These are phyloP conservation scores for Camellia sinensis DNA, from an alignment of 148 eudicot species.

Conservation along the genomic window DNA sequence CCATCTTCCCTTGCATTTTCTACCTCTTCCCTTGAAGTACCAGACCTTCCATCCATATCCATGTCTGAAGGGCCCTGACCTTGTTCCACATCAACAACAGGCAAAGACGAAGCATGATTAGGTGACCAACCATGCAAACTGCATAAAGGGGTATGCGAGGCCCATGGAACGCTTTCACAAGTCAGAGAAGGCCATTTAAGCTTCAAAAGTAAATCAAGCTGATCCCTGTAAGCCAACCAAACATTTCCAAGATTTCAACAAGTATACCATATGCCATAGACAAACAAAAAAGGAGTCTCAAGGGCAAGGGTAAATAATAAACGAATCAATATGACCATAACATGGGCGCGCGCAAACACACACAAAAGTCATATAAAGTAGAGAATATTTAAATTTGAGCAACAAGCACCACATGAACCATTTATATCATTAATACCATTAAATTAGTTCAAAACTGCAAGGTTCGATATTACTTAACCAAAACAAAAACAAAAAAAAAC, in stretches of 20 bases:
- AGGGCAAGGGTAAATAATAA: constrained; percentile 7
- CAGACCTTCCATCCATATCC: constrained; percentile 38
- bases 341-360: not conserved
- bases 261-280: constrained; percentile 6
- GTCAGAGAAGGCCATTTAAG: constrained; percentile 75
- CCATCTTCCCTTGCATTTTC: constrained; percentile 77
- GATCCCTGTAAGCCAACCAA: constrained; percentile 80
- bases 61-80: constrained; percentile 32
- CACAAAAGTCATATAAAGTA: constrained; percentile 5
- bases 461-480: not conserved
- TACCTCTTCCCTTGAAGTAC: constrained; percentile 46
- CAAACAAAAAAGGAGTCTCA: not conserved
- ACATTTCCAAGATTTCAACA: constrained; percentile 31
- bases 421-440: constrained; percentile 15
- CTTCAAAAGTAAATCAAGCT: constrained; percentile 63
- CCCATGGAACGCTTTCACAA: constrained; percentile 78
- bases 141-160: constrained; percentile 60
- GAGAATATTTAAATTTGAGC: constrained; percentile 24
- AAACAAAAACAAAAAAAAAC: too few species aligned
- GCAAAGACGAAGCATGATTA: constrained; percentile 23
- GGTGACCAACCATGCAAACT: constrained; percentile 55
- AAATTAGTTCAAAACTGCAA: constrained; percentile 12
- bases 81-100: constrained; percentile 45
- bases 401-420: constrained; percentile 14
- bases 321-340: not conserved